Conservation (phyloP, 148 eudicot species). For the Cornus kousa region DNA sequence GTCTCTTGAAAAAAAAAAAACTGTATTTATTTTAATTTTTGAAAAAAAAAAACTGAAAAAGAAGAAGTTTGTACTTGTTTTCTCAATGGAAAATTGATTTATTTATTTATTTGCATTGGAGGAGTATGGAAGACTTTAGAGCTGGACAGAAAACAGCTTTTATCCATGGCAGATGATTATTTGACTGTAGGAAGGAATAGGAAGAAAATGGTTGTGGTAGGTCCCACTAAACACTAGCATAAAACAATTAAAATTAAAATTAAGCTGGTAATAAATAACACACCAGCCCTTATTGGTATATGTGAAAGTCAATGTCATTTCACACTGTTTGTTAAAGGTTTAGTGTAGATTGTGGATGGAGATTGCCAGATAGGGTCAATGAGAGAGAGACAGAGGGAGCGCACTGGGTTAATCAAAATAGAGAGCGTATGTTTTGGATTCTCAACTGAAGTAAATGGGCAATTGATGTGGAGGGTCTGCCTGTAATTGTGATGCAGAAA, state of each 20-base stretch:
- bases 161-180: conserved; percentile 9
- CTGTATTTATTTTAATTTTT: too few relatives aligned
- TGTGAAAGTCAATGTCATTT: not conserved
- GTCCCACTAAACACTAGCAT: not conserved
- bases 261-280: not conserved
- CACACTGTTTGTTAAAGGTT: not conserved
- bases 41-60: too few relatives aligned
- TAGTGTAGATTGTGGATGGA: not conserved
- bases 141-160: conserved; percentile 19
- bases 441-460: conserved; percentile 36
- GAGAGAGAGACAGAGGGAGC: conserved; percentile 12
- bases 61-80: not conserved
- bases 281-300: not conserved
- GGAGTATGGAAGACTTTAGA: not conserved
- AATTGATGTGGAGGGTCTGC: conserved; percentile 24
- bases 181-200: not conserved
- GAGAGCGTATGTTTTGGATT: conserved; percentile 16
- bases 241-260: not conserved
- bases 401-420: not conserved
- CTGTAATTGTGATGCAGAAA: conserved; percentile 23
- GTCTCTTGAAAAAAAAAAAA: too few relatives aligned
- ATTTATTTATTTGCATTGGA: not conserved
- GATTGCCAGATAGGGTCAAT: conserved; percentile 4
- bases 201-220: not conserved
- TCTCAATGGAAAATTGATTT: not conserved